Conservation (phyloP, 2,329 filamentous ascomycete species). For the Drechmeria coniospora region DNA sequence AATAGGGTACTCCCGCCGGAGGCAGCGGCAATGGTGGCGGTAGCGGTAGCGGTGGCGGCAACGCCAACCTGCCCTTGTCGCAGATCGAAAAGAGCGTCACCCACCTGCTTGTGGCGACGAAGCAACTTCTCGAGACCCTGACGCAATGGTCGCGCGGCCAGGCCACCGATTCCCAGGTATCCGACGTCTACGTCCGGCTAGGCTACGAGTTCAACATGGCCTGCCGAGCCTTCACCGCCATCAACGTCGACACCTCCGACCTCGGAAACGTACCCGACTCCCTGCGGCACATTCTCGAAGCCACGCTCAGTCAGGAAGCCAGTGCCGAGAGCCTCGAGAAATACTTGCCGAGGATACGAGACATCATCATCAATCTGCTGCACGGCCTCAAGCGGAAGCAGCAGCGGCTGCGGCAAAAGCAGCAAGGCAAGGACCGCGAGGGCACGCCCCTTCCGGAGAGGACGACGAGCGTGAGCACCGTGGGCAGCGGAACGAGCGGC, state of each 20-base stretch:
- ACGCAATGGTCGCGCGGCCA: conserved; percentile 93
- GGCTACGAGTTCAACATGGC: conserved; percentile 99
- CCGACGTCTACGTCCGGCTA: conserved; percentile 91
- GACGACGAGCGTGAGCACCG: conserved; percentile 43
- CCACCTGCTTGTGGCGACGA: conserved; percentile 91
- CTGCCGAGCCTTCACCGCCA: conserved; percentile 88
- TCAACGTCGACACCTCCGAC: conserved; percentile 89
- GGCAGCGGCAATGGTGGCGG: no score
- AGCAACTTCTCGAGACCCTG: conserved; percentile 90
- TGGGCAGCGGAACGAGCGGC: conserved; percentile 38
- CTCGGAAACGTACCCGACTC: conserved; percentile 90
- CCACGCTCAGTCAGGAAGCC: conserved; percentile 91
- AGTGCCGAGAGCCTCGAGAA: conserved; percentile 86
- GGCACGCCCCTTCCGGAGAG: conserved; percentile 28
- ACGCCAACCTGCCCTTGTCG: conserved; percentile 61
- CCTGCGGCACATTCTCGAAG: conserved; percentile 78
- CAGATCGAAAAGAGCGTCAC: conserved; percentile 99
- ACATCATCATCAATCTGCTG: conserved; percentile 95
- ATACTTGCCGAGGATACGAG: conserved; percentile 84
- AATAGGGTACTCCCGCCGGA: conserved; percentile 25
- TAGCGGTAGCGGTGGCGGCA: conserved; percentile 32
- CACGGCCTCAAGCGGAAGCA: conserved; percentile 97
- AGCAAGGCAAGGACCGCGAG: conserved; percentile 37
- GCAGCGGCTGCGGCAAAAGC: conserved; percentile 60
- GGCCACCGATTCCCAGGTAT: conserved; percentile 87